These are phyloP conservation scores for Phaseolus coccineus DNA, from an alignment of 331 rosid species.

Conservation along the genomic window DNA sequence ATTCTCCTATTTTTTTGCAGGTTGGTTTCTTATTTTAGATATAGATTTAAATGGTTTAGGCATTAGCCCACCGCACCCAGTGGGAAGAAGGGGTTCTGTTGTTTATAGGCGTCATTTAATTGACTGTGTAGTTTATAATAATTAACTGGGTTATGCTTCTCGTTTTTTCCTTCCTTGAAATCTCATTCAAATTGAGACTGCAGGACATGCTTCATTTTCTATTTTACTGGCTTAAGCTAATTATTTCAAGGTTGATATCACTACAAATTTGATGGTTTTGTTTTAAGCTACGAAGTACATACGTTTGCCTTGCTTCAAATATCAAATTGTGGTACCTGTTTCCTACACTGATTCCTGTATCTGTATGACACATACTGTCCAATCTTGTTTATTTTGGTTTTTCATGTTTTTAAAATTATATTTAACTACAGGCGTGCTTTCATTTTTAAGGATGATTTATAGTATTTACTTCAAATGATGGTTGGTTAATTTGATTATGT, in stretches of 20 bases:
- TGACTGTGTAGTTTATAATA: background rate
- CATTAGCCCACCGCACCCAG: background rate
- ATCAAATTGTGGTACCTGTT: background rate
- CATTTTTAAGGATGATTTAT: background rate
- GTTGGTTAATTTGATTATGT: background rate
- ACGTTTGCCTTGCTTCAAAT: background rate
- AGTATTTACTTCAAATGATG: background rate
- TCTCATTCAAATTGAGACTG: slow-evolving; percentile 34
- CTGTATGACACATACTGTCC: background rate
- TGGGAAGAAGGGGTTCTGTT: background rate
- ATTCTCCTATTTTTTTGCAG: slow-evolving; percentile 98
- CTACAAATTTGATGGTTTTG: slow-evolving; percentile 5
- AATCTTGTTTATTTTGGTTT: background rate
- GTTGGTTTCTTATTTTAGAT: slow-evolving; percentile 51
- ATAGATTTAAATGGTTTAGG: background rate
- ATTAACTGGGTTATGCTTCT: slow-evolving; percentile 28
- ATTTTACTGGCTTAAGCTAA: background rate
- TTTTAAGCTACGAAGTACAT: background rate
- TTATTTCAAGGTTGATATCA: slow-evolving; percentile 20
- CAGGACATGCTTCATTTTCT: background rate
- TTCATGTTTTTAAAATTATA: background rate
- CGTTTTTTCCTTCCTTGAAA: background rate
- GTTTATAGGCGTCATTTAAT: background rate
- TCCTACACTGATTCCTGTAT: background rate
- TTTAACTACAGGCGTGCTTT: background rate